Evolutionary conservation across 352 stramenopile species (phyloP), one percentile per base, ranked within the genome.

Genomic region (Globisporangium parvum): DNA sequence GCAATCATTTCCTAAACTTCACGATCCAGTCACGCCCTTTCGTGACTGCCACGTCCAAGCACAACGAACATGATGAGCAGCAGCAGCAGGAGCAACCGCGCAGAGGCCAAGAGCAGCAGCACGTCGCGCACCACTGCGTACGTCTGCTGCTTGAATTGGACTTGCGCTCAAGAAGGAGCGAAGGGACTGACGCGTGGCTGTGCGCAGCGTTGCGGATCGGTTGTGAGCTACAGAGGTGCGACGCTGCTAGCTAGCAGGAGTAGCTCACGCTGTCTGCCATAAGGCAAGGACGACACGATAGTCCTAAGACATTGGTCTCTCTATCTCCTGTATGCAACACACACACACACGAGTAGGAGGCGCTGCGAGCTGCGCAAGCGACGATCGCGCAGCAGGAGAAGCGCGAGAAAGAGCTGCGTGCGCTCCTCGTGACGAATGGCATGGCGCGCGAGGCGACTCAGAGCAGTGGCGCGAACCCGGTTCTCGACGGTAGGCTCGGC

Each of bases 321-420:
- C 10, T 21, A 11, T 15, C 6, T 31, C 6, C 11, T 24, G 14
- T 1, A 23, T 51, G 6, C 46, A 15, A 39, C 48, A 2, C 17
- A 6, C 24, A 31, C 15, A 11, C 12, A 11, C 33, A 35, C 15
- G 6, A 39, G 12, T 6, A 91, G 80, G 69, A 85, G 20, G 80
- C 75, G 42, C 49, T 88, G 21, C 55, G 57, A 52, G 64, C 60
- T 31, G 80, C 80, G 11, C 73, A 85, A 56, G 60, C 66, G 28
- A 87, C 73, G 26, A 88, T 91, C 44, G 67, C 69, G 2, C 65
- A 73, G 45, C 77, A 91, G 44, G 73, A 88, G 44, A 80, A 75
- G 55, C 70, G 77, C 0, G 75, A 88, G 55, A 69, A 79, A 44
- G 70, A 91, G 33, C 56, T 91, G 52, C 75, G 71, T 18, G 59